Evolutionary conservation across 192 early-diverging fungal genomes (phyloP), one percentile per base, ranked within the genome.

Genomic region (Backusella sp.): DNA sequence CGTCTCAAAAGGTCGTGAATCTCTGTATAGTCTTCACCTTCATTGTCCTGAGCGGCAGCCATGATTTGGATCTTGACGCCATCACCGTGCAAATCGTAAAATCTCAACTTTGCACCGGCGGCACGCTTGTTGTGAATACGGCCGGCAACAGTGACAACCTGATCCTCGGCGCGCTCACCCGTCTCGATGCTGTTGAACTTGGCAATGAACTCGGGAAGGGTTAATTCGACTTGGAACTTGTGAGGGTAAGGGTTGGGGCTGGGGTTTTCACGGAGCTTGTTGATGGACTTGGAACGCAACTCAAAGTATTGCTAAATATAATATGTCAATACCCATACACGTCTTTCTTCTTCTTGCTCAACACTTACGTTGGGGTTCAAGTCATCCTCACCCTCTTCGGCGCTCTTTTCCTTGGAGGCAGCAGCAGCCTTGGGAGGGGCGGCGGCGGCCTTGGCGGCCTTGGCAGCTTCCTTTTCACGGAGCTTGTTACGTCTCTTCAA

Each of bases 121-220:
- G 91, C 85, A 67, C 98, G 92, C 89, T 91, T 96, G 94, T 96
- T 98, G 91, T 98, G 96, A 74, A 99, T 90, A 75, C 98, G 91
- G 35, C 98, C 98, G 36, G 96, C 94, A 59, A 99, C 89, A 15
- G 86, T 80, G 53, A 99, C 88, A 68, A 88, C 70, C 36, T 90
- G 87, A 53, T 94, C 91, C 21, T 88, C 88, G 21, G 87, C 77
- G 21, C 86, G 84, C 73, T 96, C 92, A 35, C 92, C 94, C 69
- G 86, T 81, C 81, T 92, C 84, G 69, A 98, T 79, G 32, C 71
- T 69, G 68, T 68, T 82, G 80, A 88, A 99, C 89, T 95, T 95
- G 78, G 91, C 88, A 74, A 97, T 96, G 75, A 95, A 99, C 23
- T 88, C 91, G 46, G 93, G 88, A 73, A 99, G 70, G 14, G 93